These are phyloP conservation scores for Clavispora fructus DNA, from an alignment of 805 yeast genomes.

Conservation along the genomic window DNA sequence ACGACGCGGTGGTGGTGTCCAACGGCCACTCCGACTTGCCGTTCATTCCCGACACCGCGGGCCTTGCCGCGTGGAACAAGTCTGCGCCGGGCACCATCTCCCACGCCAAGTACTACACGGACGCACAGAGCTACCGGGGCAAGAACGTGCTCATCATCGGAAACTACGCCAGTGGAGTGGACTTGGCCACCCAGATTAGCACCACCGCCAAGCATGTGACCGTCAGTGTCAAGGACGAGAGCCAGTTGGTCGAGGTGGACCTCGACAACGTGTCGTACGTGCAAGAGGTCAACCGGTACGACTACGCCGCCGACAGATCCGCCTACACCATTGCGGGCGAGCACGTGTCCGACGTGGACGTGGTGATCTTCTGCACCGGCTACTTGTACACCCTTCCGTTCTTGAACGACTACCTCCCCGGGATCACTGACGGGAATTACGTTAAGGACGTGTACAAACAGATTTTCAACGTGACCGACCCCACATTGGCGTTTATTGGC, in stretches of 20 bases:
- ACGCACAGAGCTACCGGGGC: conserved; percentile 16
- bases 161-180: conserved; percentile 72
- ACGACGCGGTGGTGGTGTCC: conserved; percentile 37
- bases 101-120: conserved; percentile 32
- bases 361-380: conserved; percentile 15
- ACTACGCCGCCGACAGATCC: conserved; percentile 2
- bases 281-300: conserved; percentile 7
- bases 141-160: conserved; percentile 63
- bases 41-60: conserved; percentile 27
- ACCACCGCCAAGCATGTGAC: conserved; percentile 17
- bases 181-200: conserved; percentile 59
- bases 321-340: conserved; percentile 8
- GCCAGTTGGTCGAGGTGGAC: conserved; percentile 4
- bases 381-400: conserved; percentile 15
- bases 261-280: conserved; percentile 6
- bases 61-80: conserved; percentile 26
- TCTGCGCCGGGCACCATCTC: conserved; percentile 20
- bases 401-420: conserved; percentile 5
- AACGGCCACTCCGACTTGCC: conserved; percentile 37
- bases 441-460: conserved; percentile 13
- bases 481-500: conserved; percentile 13
- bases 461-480: conserved; percentile 13
- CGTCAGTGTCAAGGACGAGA: conserved; percentile 8
- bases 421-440: conserved; percentile 10
- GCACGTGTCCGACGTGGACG: conserved; percentile 8